A percentile compares a stretch with the other conserved stretches of the same genome.
Evolutionary conservation across 257 asterid genomes (phyloP).

Genomic region (Solanum clarkiae): DNA sequence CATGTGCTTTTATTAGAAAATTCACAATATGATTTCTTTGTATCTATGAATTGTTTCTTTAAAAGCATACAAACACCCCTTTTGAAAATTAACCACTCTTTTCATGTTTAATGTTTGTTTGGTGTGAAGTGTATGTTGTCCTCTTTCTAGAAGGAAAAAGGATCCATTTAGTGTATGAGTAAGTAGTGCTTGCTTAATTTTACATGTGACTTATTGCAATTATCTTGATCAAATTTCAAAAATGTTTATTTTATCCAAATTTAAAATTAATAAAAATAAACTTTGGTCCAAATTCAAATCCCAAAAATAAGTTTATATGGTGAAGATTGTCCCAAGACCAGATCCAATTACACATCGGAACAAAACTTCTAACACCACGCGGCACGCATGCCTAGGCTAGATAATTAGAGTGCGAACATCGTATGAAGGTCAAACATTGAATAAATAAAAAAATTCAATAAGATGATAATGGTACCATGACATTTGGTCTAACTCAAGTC

Average conservation of each 20-base stretch:
- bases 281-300: background rate
- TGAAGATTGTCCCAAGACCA: too few relatives aligned
- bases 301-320: too few relatives aligned
- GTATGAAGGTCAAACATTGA: background rate
- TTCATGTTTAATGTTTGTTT: background rate
- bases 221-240: background rate
- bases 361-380: too few relatives aligned
- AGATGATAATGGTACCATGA: background rate
- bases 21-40: background rate
- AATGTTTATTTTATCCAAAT: background rate
- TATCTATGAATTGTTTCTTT: background rate
- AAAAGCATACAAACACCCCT: background rate
- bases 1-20: slow-evolving; percentile 36
- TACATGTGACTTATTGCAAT: background rate
- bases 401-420: background rate
- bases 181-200: background rate
- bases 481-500: background rate
- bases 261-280: background rate
- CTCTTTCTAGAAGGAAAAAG: background rate
- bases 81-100: background rate
- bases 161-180: background rate
- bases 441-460: background rate
- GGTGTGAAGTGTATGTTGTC: background rate
- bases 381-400: background rate
- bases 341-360: too few relatives aligned